Conservation (phyloP, 768 basidiomycete genomes). For the Leucosporidium creatinivorum region DNA sequence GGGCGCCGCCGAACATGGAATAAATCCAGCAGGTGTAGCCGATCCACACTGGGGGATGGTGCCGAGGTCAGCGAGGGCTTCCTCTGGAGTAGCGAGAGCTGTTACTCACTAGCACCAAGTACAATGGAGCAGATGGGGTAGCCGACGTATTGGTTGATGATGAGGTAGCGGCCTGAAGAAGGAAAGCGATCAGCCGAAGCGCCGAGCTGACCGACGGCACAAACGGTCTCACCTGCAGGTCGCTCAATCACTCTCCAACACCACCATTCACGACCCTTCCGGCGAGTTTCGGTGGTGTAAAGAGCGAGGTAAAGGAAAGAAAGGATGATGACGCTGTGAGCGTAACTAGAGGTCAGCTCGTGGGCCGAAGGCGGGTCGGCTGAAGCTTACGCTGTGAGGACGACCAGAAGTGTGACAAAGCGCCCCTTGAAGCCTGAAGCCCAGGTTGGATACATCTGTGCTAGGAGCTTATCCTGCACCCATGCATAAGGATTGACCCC, state of each 20-base stretch:
- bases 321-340: not conserved
- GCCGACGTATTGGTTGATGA: not conserved
- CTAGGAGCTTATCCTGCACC: not conserved
- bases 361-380: no score
- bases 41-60: not conserved
- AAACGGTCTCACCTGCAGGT: not conserved
- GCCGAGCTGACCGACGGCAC: no score
- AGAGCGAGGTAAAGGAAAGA: constrained; percentile 5
- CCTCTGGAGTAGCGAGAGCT: not conserved
- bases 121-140: constrained; percentile 7
- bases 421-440: not conserved
- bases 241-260: not conserved
- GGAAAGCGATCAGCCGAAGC: no score
- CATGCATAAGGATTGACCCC: not conserved
- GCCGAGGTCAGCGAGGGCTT: not conserved
- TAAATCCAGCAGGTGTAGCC: constrained; percentile 5
- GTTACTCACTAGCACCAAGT: not conserved
- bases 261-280: not conserved
- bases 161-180: constrained; percentile 1
- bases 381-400: not conserved
- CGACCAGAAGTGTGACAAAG: not conserved
- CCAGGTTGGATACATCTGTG: constrained; percentile 4
- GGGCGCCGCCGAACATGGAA: not conserved
- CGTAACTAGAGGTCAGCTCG: no score
- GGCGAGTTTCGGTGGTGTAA: not conserved